A percentile compares a stretch with the other conserved stretches of the same genome.
phyloP scores from a whole-genome alignment of 352 stramenopile species.

The Globisporangium camurandrum region DNA sequence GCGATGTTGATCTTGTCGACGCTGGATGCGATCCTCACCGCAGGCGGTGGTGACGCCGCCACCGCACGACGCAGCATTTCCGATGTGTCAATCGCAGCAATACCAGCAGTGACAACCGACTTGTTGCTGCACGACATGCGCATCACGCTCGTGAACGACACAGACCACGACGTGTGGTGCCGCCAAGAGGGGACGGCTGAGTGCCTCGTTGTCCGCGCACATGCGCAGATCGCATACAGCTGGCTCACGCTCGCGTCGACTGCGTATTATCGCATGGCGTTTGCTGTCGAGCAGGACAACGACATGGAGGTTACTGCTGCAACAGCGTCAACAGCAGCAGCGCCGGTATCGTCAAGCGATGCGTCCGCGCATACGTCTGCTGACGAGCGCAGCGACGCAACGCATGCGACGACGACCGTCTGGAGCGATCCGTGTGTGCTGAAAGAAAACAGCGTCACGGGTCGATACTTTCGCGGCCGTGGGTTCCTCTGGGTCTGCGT shows the following conservation, averaged over 20 bases:
- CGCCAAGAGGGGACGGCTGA: slow-evolving; percentile 60
- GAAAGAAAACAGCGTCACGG: slow-evolving; percentile 49
- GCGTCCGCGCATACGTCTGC: too few species aligned
- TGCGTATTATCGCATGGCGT: slow-evolving; percentile 48
- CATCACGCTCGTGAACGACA: slow-evolving; percentile 43
- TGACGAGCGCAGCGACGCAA: neutral
- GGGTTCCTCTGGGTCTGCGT: slow-evolving; percentile 72
- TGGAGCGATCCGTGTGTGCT: slow-evolving; percentile 69
- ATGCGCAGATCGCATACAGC: slow-evolving; percentile 42
- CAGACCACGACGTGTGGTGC: slow-evolving; percentile 42
- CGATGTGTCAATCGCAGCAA: neutral
- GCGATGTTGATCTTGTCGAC: slow-evolving; percentile 56
- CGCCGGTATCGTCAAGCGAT: neutral
- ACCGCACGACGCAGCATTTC: neutral
- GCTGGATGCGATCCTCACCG: slow-evolving; percentile 35
- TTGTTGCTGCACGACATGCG: slow-evolving; percentile 48
- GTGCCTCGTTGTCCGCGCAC: slow-evolving; percentile 25
- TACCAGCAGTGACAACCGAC: slow-evolving; percentile 3
- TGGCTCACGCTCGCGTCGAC: slow-evolving; percentile 49
- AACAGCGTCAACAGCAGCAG: neutral
- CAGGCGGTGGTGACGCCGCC: neutral
- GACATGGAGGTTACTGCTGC: too few species aligned
- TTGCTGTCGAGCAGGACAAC: slow-evolving; percentile 28
- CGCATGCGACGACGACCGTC: neutral
- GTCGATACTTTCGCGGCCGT: slow-evolving; percentile 33